Evolutionary conservation across 148 eudicot genomes (phyloP).

Genomic region (Fagopyrum tataricum): DNA sequence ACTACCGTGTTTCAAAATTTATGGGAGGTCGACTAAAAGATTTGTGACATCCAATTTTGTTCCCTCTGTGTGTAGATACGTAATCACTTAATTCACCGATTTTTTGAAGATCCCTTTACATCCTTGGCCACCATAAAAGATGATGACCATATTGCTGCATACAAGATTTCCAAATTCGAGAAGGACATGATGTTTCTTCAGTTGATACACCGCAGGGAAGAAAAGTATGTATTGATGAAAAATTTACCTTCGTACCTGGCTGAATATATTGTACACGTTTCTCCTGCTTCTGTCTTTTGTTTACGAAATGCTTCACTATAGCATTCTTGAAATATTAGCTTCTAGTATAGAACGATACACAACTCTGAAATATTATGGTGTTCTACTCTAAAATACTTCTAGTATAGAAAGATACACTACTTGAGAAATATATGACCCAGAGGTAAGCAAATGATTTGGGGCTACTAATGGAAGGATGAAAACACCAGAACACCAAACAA

Average conservation of each 20-base stretch:
- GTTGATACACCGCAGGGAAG: slow-evolving; percentile 82
- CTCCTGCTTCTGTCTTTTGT: not conserved
- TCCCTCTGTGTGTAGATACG: slow-evolving; percentile 44
- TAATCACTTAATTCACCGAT: slow-evolving; percentile 65
- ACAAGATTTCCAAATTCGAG: slow-evolving; percentile 62
- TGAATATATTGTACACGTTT: not conserved
- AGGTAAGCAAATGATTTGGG: too few relatives aligned
- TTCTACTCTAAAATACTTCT: not conserved
- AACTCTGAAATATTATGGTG: not conserved
- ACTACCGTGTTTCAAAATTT: not conserved
- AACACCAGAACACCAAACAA: too few relatives aligned
- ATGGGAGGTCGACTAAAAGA: not conserved
- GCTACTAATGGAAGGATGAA: too few relatives aligned
- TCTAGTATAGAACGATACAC: not conserved
- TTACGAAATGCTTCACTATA: not conserved
- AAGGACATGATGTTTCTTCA: slow-evolving; percentile 68
- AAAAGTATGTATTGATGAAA: slow-evolving; percentile 41
- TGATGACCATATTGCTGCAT: slow-evolving; percentile 89
- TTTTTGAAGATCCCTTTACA: slow-evolving; percentile 84
- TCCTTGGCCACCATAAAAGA: slow-evolving; percentile 75
- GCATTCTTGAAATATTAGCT: too few relatives aligned
- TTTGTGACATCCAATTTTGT: not conserved
- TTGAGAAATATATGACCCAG: too few relatives aligned
- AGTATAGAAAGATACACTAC: not conserved
- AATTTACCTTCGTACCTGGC: not conserved